Base-by-base conservation (phyloP, 1,139 yeast genomes). In the Lodderomyces margitis region DNA sequence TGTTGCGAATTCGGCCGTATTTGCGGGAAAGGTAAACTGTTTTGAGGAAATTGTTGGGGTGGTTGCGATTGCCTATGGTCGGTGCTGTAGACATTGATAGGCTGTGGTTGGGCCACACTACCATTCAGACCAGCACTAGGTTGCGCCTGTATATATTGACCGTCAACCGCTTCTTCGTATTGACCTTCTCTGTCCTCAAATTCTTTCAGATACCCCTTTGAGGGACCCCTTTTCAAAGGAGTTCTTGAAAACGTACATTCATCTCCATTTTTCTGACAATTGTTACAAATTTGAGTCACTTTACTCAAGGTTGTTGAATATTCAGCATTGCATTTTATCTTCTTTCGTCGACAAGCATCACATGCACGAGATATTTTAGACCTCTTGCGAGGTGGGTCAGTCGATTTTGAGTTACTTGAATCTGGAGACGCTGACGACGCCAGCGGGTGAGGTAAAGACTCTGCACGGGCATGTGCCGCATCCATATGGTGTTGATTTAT, bases 211-310 rank as follows among this genome's bases (percentile, higher is more conserved):
- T 78, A 82, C 1, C 91, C 91, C 55, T 83, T 84, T 1, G 85
- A 74, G 0, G 94, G 94, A 0, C 92, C 94, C 50, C 94, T 64
- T 55, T 84, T 85, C 58, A 84, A 59, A 0, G 89, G 92, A 1
- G 82, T 72, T 43, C 92, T 66, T 19, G 82, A 80, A 54, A 82
- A 83, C 1, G 82, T 68, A 58, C 91, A 83, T 2, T 54, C 54
- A 34, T 79, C 84, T 38, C 66, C 67, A 48, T 69, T 75, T 51
- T 76, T 80, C 15, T 60, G 53, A 57, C 88, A 83, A 51, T 78
- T 80, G 21, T 80, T 64, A 56, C 89, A 83, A 3, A 69, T 57
- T 48, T 72, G 71, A 31, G 74, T 66, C 19, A 78, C 75, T 16
- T 66, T 62, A 47, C 68, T 74, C 19, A 74, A 59, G 5, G 67